Evolutionary conservation across 2,329 filamentous ascomycete species (phyloP), one percentile per base, ranked within the genome.

Genomic region (Trichoderma asperellum): DNA sequence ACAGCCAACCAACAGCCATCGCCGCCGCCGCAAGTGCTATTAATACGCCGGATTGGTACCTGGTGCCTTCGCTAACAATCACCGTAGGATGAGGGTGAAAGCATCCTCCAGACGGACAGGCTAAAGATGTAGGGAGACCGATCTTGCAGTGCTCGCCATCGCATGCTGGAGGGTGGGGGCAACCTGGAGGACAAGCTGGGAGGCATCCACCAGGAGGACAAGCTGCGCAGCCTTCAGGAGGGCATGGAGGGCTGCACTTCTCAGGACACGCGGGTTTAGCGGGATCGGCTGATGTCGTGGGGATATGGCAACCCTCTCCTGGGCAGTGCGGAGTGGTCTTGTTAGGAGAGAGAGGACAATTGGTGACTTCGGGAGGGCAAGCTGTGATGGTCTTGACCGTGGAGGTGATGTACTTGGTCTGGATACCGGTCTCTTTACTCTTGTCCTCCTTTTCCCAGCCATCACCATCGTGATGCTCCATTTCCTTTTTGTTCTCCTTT

Each of bases 281-380:
- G n/a, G 57, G 24, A 14, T 68, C 57, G 8, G 57, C 16, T 34
- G 58, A 58, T 34, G 40, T 58, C n/a, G 64, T 34, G 37, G 3
- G 40, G 55, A 35, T 21, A 67, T 27, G 40, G 43, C 32, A 59
- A 27, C 55, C 55, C n/a, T 35, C 55, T 49, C 12, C 34, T 29
- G 29, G 61, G 47, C 47, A 64, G n/a, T 11, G 49, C 2, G 32
- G 43, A 37, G 24, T 47, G 21, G 14, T 8, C 34, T 37, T 66
- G 27, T 52, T 32, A 47, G 21, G 24, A 2, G 16, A 7, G 24
- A 68, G 16, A 6, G 83, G 83, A 81, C 87, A 89, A 86, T 88
- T 75, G 77, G 86, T 84, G 76, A 87, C 85, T 69, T 83, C 83
- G 61, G 86, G 81, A 68, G 81, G 83, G 81, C 85, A 87, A 56